A percentile compares a stretch with the other conserved stretches of the same genome.
Evolutionary conservation across 2,329 filamentous ascomycete genomes (phyloP).

Genomic region (Trichoderma guizhouense): DNA sequence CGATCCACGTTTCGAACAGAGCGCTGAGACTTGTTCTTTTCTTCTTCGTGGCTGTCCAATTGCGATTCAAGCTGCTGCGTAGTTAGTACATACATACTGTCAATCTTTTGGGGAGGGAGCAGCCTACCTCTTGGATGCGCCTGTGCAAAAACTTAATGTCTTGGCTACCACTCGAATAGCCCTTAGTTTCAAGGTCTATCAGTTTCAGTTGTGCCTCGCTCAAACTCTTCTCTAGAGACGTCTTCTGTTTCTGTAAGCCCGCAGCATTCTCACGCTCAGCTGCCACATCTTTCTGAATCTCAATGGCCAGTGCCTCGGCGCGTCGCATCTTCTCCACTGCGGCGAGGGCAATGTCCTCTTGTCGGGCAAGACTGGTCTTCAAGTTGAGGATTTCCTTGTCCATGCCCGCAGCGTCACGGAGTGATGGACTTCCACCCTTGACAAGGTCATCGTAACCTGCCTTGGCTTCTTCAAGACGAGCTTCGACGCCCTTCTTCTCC

Average conservation of each 20-base stretch:
- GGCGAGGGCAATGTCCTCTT: conserved; percentile 87
- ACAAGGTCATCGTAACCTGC: conserved; percentile 84
- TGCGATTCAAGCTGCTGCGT: conserved; percentile 73
- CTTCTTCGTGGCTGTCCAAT: conserved; percentile 77
- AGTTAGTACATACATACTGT: conserved; percentile 27
- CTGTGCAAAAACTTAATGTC: conserved; percentile 94
- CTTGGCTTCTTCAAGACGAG: conserved; percentile 81
- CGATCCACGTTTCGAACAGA: conserved; percentile 91
- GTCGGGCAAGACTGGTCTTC: conserved; percentile 82
- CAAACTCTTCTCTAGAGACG: conserved; percentile 78
- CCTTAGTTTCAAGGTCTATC: conserved; percentile 94
- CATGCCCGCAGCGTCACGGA: conserved; percentile 83
- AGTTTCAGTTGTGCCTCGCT: conserved; percentile 88
- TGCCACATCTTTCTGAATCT: conserved; percentile 90
- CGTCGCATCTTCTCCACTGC: conserved; percentile 97
- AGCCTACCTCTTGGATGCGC: conserved; percentile 81
- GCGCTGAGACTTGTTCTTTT: conserved; percentile 76
- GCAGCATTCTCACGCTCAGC: conserved; percentile 79
- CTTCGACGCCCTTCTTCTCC: conserved; percentile 87
- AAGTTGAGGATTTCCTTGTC: conserved; percentile 88
- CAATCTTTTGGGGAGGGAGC: background rate
- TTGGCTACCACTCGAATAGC: conserved; percentile 89
- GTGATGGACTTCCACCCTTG: conserved; percentile 77
- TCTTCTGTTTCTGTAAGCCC: conserved; percentile 85
- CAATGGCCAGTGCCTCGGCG: conserved; percentile 79